phyloP scores from a whole-genome alignment of 140 eudicot genomes.

The Bidens hawaiensis region DNA sequence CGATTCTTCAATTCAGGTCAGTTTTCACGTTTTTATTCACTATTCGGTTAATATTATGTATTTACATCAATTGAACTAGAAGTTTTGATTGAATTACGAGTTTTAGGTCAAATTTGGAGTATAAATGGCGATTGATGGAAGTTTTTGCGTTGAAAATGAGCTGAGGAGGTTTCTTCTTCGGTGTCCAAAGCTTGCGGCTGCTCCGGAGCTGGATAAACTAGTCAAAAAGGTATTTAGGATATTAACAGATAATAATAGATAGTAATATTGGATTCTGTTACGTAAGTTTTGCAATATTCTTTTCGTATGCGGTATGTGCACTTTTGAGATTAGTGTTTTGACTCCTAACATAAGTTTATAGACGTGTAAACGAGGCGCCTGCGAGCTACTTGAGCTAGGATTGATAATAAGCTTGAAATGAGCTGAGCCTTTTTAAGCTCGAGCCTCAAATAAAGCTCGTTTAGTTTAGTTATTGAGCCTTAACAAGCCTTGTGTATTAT shows the following conservation, averaged over 20 bases:
- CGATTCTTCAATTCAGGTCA: neutral
- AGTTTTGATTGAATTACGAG: neutral
- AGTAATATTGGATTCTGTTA: neutral
- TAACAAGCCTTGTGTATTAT: too few species aligned
- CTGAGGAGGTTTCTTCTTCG: conserved; percentile 56
- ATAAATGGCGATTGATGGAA: conserved; percentile 70
- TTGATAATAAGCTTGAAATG: too few species aligned
- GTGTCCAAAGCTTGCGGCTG: conserved; percentile 49
- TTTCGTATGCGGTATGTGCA: too few species aligned
- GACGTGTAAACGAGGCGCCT: too few species aligned
- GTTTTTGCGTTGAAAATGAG: conserved; percentile 53
- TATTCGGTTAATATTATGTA: neutral
- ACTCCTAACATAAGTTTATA: too few species aligned
- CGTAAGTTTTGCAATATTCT: too few species aligned
- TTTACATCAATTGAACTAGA: neutral
- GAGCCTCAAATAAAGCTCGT: too few species aligned
- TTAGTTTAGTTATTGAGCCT: too few species aligned
- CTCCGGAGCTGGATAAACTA: conserved; percentile 29
- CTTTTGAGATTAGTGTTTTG: too few species aligned
- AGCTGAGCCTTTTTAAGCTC: too few species aligned
- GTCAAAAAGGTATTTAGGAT: conserved; percentile 50
- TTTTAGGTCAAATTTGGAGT: neutral
- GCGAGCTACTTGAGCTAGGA: too few species aligned
- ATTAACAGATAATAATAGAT: neutral
- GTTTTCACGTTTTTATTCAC: neutral